A percentile compares a stretch with the other conserved stretches of the same genome.
phyloP scores from a whole-genome alignment of 2,329 filamentous ascomycete genomes.

The Aspergillus versicolor region DNA sequence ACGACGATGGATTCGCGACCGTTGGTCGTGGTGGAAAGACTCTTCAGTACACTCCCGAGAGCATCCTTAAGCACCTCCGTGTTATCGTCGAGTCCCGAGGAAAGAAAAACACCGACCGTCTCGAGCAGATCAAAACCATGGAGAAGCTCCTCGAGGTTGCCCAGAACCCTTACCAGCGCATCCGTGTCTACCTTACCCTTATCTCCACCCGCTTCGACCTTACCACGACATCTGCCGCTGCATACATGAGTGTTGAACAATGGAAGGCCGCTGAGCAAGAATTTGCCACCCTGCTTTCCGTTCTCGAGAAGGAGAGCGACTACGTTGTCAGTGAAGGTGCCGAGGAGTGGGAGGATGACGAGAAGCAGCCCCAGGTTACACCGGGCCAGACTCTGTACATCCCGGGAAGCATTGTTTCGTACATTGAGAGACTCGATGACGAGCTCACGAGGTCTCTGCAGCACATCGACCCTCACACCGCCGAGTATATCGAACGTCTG shows the following conservation, averaged over 20 bases:
- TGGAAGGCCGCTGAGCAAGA: slow-evolving; percentile 95
- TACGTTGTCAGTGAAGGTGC: slow-evolving; percentile 87
- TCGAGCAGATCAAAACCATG: slow-evolving; percentile 95
- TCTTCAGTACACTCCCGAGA: slow-evolving; percentile 90
- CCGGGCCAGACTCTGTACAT: slow-evolving; percentile 81
- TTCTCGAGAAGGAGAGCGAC: slow-evolving; percentile 75
- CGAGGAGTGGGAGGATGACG: slow-evolving; percentile 99
- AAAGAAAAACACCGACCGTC: slow-evolving; percentile 96
- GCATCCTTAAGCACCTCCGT: slow-evolving; percentile 95
- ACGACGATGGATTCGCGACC: slow-evolving; percentile 84
- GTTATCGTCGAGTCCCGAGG: slow-evolving; percentile 92
- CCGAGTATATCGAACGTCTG: slow-evolving; percentile 95
- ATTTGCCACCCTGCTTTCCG: slow-evolving; percentile 71
- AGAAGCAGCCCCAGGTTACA: slow-evolving; percentile 77
- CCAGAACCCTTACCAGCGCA: slow-evolving; percentile 85
- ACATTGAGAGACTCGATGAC: slow-evolving; percentile 91
- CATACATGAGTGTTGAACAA: slow-evolving; percentile 90
- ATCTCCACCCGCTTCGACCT: slow-evolving; percentile 95
- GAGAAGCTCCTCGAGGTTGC: slow-evolving; percentile 92
- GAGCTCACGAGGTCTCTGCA: slow-evolving; percentile 97
- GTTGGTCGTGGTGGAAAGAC: slow-evolving; percentile 88
- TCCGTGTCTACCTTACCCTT: slow-evolving; percentile 85
- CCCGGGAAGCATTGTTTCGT: slow-evolving; percentile 90
- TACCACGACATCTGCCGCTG: slow-evolving; percentile 68
- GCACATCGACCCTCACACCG: slow-evolving; percentile 95